A percentile compares a stretch with the other conserved stretches of the same genome.
These are phyloP conservation scores for Thelonectria rubi DNA, from an alignment of 2,329 filamentous ascomycete genomes.

Conservation along the genomic window DNA sequence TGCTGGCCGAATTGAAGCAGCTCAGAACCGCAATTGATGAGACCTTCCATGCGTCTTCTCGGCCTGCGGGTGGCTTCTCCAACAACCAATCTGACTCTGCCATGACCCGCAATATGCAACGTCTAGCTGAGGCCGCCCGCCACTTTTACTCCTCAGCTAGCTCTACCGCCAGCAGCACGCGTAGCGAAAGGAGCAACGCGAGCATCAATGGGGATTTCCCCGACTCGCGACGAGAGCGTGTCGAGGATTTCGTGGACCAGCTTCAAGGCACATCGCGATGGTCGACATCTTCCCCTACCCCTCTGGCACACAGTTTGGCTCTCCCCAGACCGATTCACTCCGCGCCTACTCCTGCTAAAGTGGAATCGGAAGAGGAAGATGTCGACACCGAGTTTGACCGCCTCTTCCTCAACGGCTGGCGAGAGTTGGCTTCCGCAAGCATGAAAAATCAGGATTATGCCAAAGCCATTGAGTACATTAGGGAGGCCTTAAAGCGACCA, in stretches of 20 bases:
- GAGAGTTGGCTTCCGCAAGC: slow-evolving; percentile 37
- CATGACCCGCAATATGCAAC: slow-evolving; percentile 33
- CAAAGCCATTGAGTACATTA: slow-evolving; percentile 37
- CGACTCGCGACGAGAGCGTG: slow-evolving; percentile 3
- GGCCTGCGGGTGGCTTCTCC: slow-evolving; percentile 15
- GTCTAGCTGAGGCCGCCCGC: slow-evolving; percentile 36
- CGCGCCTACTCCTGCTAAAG: not conserved
- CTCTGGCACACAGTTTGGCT: not conserved
- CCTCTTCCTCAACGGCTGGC: slow-evolving; percentile 31
- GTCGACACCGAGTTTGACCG: slow-evolving; percentile 21
- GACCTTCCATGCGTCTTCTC: slow-evolving; percentile 27
- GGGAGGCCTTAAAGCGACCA: slow-evolving; percentile 28
- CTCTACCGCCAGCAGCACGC: slow-evolving; percentile 32
- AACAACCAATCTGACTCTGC: slow-evolving; percentile 7
- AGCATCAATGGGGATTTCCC: slow-evolving; percentile 6
- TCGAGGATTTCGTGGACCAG: slow-evolving; percentile 1
- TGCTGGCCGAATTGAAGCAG: not conserved
- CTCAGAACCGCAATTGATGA: slow-evolving; percentile 30
- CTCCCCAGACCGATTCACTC: not conserved
- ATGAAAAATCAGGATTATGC: slow-evolving; percentile 34
- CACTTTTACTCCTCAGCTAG: slow-evolving; percentile 40
- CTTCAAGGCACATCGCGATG: not conserved
- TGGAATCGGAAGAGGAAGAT: not conserved
- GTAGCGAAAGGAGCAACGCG: slow-evolving; percentile 1
- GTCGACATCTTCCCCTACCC: not conserved